Percentiles rank a stretch among this genome's conserved stretches.
Conservation (phyloP, 1,284 basidiomycete species). For the Ustilago curta region DNA sequence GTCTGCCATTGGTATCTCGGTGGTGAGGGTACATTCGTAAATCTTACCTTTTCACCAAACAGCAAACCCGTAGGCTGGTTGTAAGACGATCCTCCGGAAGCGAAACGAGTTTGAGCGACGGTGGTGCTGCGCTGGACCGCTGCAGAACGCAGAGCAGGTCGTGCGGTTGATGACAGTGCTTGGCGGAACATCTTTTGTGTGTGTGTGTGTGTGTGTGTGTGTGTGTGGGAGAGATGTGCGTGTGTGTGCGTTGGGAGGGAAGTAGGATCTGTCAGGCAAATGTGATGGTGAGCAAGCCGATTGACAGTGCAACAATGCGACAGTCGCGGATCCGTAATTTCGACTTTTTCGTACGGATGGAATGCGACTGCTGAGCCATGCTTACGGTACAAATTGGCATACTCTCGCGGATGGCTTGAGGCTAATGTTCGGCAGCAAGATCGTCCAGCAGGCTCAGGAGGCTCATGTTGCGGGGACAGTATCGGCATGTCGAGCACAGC, state of each 20-base stretch:
- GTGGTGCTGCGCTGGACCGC: conserved; percentile 34
- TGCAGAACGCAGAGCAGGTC: conserved; percentile 20
- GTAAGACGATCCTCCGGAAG: conserved; percentile 55
- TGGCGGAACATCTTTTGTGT: conserved; percentile 41
- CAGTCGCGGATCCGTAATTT: conserved; percentile 27
- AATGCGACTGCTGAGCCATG: neutral
- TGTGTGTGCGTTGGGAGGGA: conserved; percentile 2
- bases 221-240: neutral
- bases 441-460: neutral
- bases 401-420: no score
- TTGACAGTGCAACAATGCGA: conserved; percentile 26
- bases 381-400: conserved; percentile 4
- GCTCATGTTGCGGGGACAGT: no score
- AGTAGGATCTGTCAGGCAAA: neutral
- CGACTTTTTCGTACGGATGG: conserved; percentile 19
- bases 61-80: conserved; percentile 67
- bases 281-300: conserved; percentile 12
- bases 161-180: conserved; percentile 37
- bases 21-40: no score
- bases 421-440: neutral
- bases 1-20: no score
- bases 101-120: conserved; percentile 37
- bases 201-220: no score
- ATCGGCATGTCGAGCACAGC: no score
- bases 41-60: conserved; percentile 66